phyloP scores from a whole-genome alignment of 805 yeast species.

The Sugiyamaella americana region DNA sequence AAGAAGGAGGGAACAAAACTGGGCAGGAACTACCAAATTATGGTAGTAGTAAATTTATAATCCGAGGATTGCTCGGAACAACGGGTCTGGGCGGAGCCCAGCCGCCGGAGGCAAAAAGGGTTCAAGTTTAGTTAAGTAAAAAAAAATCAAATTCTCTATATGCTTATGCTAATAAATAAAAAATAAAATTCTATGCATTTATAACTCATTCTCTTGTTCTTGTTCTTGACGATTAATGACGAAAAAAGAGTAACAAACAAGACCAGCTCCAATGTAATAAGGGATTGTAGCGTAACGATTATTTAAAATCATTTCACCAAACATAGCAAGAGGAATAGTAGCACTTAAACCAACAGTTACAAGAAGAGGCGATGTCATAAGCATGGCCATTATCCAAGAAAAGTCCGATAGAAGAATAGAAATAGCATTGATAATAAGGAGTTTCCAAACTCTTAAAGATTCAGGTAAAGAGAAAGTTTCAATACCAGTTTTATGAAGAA shows the following conservation, averaged over 20 bases:
- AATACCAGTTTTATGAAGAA: slow-evolving; percentile 55
- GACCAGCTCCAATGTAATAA: slow-evolving; percentile 71
- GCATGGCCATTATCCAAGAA: slow-evolving; percentile 94
- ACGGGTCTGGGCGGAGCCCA: slow-evolving; percentile 1
- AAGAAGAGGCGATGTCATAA: slow-evolving; percentile 86
- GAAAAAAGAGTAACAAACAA: slow-evolving; percentile 78
- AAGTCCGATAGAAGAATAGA: slow-evolving; percentile 84
- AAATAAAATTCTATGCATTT: too few relatives aligned
- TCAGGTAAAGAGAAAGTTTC: slow-evolving; percentile 73
- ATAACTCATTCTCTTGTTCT: too few relatives aligned
- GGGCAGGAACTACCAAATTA: slow-evolving; percentile 19
- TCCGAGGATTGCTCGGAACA: too few relatives aligned
- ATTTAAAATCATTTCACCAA: slow-evolving; percentile 77
- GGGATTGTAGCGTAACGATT: slow-evolving; percentile 52
- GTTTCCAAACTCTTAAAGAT: slow-evolving; percentile 41
- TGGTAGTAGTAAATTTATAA: slow-evolving; percentile 8
- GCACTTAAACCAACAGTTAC: slow-evolving; percentile 92
- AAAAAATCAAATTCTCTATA: too few relatives aligned
- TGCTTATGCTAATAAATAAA: too few relatives aligned
- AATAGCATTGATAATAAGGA: slow-evolving; percentile 60
- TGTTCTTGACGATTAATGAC: slow-evolving; percentile 76
- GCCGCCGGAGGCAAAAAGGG: slow-evolving; percentile 1
- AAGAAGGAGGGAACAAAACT: slow-evolving; percentile 47
- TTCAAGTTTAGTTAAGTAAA: too few relatives aligned
- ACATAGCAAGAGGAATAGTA: slow-evolving; percentile 91